Percentiles rank a stretch among this genome's conserved stretches.
phyloP scores from a whole-genome alignment of 176 grass and related monocot genomes.

The Triticum turgidum region DNA sequence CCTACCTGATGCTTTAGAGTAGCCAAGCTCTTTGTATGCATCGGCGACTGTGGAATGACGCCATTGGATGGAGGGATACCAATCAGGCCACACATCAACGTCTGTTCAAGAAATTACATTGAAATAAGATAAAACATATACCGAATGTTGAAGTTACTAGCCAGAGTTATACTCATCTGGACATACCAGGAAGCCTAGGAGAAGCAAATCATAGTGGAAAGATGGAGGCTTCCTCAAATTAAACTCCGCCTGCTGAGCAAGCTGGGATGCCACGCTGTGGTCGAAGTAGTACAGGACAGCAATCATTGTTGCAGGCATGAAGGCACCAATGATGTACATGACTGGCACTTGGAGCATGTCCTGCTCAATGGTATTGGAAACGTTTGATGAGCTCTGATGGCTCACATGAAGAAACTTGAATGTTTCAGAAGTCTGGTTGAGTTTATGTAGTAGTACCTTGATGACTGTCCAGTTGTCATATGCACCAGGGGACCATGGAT shows the following conservation, averaged over 20 bases:
- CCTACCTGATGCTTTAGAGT: slow-evolving; percentile 97
- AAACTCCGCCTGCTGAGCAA: slow-evolving; percentile 95
- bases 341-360: slow-evolving; percentile 89
- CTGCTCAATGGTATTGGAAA: slow-evolving; percentile 42
- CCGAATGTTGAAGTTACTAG: slow-evolving; percentile 7
- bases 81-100: slow-evolving; percentile 87
- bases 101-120: slow-evolving; percentile 51
- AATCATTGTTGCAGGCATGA: slow-evolving; percentile 99
- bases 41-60: slow-evolving; percentile 97
- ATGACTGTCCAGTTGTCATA: slow-evolving; percentile 96
- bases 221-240: slow-evolving; percentile 96
- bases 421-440: background rate
- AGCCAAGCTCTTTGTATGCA: slow-evolving; percentile 98
- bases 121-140: background rate
- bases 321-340: slow-evolving; percentile 88
- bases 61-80: slow-evolving; percentile 98
- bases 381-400: background rate
- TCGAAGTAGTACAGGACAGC: slow-evolving; percentile 97
- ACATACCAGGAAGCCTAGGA: slow-evolving; percentile 93
- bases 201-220: slow-evolving; percentile 98
- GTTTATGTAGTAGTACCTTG: slow-evolving; percentile 42
- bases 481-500: slow-evolving; percentile 98
- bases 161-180: slow-evolving; percentile 19
- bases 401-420: slow-evolving; percentile 17
- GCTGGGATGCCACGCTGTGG: slow-evolving; percentile 97